A percentile compares a stretch with the other conserved stretches of the same genome.
These are phyloP conservation scores for Fomitopsis pinicola DNA, from an alignment of 1,284 basidiomycete genomes.

Conservation along the genomic window DNA sequence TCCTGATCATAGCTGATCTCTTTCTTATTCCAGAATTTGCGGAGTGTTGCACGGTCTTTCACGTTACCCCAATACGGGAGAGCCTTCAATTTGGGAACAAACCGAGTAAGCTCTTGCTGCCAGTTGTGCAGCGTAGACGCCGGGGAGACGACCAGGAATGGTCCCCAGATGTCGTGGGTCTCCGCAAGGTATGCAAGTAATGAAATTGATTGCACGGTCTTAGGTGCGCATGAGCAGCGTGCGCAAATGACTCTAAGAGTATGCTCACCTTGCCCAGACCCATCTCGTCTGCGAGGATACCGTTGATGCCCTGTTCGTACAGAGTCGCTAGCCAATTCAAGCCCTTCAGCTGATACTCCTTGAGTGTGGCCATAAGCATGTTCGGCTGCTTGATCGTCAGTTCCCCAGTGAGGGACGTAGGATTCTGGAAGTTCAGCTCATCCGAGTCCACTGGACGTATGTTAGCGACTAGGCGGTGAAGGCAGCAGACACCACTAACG, in stretches of 20 bases:
- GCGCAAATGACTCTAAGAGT: not conserved
- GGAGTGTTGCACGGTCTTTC: conserved; percentile 91
- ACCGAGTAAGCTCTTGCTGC: conserved; percentile 97
- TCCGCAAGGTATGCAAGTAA: conserved; percentile 96
- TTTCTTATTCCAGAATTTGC: conserved; percentile 99
- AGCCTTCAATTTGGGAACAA: conserved; percentile 92
- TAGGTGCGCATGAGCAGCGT: conserved; percentile 1
- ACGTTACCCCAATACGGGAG: conserved; percentile 98
- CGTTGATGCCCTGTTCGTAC: conserved; percentile 99
- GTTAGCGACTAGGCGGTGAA: not conserved
- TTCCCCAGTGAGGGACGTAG: conserved; percentile 86
- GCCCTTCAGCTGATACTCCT: conserved; percentile 99
- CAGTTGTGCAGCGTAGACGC: conserved; percentile 98
- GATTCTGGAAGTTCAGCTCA: conserved; percentile 99
- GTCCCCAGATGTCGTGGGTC: conserved; percentile 98
- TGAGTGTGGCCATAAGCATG: conserved; percentile 96
- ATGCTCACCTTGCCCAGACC: conserved; percentile 81
- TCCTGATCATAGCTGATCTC: conserved; percentile 95
- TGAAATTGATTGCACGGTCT: conserved; percentile 99
- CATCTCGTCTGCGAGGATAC: conserved; percentile 99
- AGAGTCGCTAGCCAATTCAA: conserved; percentile 97
- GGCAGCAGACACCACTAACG: conserved; percentile 39
- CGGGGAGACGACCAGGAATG: conserved; percentile 98
- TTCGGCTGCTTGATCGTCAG: conserved; percentile 89
- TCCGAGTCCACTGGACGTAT: conserved; percentile 78